Evolutionary conservation across 2,329 filamentous ascomycete genomes (phyloP).

Genomic region (Fusarium sp.): DNA sequence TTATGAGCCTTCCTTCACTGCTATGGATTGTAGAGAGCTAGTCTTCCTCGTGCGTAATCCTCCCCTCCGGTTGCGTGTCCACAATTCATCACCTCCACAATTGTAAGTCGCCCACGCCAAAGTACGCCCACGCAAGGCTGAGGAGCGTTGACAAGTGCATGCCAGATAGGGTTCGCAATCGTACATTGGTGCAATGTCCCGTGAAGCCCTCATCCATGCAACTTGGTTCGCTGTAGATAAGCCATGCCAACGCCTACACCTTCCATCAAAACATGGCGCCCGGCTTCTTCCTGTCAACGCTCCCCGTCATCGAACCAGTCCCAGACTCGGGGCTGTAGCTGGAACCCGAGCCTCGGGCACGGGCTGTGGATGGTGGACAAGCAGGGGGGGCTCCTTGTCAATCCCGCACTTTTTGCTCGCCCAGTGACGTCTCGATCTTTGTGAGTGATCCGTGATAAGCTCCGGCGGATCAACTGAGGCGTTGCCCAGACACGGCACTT

Average conservation of each 20-base stretch:
- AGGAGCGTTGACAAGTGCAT: not conserved
- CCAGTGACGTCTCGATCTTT: slow-evolving; percentile 11
- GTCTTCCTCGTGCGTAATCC: not conserved
- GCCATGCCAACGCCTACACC: not conserved
- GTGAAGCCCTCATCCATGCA: not conserved
- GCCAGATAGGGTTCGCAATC: not conserved
- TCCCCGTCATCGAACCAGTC: not conserved
- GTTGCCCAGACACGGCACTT: not conserved
- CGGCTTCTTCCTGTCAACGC: not conserved
- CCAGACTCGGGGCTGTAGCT: not conserved
- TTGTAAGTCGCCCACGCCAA: not conserved
- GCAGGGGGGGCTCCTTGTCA: slow-evolving; percentile 14
- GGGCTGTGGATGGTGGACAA: not conserved
- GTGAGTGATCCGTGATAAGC: slow-evolving; percentile 13
- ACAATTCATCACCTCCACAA: not conserved
- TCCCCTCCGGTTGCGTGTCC: not conserved
- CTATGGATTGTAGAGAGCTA: not conserved
- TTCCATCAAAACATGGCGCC: not conserved
- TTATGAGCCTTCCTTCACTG: not conserved
- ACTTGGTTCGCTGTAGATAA: not conserved
- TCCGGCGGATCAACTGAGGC: slow-evolving; percentile 13
- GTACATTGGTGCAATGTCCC: not conserved
- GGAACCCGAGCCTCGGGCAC: not conserved
- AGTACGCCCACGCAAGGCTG: not conserved
- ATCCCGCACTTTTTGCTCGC: slow-evolving; percentile 5